phyloP scores from a whole-genome alignment of 495 filamentous ascomycete species.

The Choiromyces venosus region DNA sequence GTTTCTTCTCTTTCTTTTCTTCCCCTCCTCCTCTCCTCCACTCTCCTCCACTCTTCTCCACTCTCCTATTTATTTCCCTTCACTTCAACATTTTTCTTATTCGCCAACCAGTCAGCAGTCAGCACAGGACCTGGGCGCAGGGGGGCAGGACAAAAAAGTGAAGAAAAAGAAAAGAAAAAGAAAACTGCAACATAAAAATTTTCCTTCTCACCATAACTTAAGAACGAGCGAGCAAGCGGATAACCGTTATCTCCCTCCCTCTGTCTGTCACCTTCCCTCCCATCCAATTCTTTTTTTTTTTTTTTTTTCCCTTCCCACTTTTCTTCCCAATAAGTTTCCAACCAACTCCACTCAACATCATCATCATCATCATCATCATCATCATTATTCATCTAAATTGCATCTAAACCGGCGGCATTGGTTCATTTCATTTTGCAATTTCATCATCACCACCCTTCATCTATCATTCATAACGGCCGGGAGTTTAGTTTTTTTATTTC shows the following conservation, averaged over 20 bases:
- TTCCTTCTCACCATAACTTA: too few species aligned
- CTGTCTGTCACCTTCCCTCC: slow-evolving; percentile 4
- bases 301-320: not conserved
- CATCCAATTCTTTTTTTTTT: slow-evolving; percentile 1
- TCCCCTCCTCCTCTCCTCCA: not conserved
- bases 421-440: too few species aligned
- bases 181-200: not conserved
- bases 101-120: too few species aligned
- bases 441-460: too few species aligned
- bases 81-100: slow-evolving; percentile 6
- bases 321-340: not conserved
- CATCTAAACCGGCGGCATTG: not conserved
- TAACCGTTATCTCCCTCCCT: too few species aligned
- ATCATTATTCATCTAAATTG: slow-evolving; percentile 7
- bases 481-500: too few species aligned
- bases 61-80: slow-evolving; percentile 6
- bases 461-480: not conserved
- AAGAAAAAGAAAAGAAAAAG: not conserved
- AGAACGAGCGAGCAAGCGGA: too few species aligned
- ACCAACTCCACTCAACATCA: slow-evolving; percentile 1
- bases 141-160: not conserved
- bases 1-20: not conserved
- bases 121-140: too few species aligned
- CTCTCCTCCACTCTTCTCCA: not conserved
- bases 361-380: slow-evolving; percentile 12